Conservation (phyloP, 2,329 filamentous ascomycete genomes). For the Trichophyton rubrum region DNA sequence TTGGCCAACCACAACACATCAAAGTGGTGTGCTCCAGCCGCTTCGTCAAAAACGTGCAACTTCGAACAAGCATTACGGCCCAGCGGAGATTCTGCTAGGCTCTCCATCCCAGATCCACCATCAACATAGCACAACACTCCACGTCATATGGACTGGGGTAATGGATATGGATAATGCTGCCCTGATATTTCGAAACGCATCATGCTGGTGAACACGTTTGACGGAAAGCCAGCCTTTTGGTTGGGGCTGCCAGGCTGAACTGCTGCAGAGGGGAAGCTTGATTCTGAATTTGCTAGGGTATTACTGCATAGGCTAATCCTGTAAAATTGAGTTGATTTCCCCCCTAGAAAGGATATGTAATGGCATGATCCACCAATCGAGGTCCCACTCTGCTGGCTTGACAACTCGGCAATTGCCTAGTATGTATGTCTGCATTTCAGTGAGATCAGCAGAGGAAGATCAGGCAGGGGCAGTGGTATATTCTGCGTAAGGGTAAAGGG, state of each 20-base stretch:
- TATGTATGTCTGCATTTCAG: neutral
- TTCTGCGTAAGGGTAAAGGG: neutral
- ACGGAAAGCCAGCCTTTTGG: neutral
- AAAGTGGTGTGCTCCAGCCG: neutral
- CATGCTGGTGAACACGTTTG: neutral
- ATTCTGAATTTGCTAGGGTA: neutral
- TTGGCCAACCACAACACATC: neutral
- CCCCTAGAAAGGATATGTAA: neutral
- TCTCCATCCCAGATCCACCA: neutral
- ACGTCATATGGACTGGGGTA: neutral
- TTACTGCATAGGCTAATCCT: neutral
- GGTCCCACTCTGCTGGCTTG: neutral
- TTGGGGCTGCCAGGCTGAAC: neutral
- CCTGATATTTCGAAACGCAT: neutral
- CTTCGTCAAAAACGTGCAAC: neutral
- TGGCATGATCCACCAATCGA: neutral
- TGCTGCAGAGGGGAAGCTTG: neutral
- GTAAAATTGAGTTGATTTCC: neutral
- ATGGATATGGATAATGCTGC: neutral
- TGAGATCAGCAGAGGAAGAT: neutral
- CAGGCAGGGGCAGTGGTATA: neutral
- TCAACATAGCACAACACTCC: neutral
- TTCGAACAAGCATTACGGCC: neutral
- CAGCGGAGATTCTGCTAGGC: neutral
- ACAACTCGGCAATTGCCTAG: neutral